Percentiles rank a stretch among this genome's conserved stretches.
phyloP scores from a whole-genome alignment of 176 grass and related monocot species.

The Oryza coarctata region DNA sequence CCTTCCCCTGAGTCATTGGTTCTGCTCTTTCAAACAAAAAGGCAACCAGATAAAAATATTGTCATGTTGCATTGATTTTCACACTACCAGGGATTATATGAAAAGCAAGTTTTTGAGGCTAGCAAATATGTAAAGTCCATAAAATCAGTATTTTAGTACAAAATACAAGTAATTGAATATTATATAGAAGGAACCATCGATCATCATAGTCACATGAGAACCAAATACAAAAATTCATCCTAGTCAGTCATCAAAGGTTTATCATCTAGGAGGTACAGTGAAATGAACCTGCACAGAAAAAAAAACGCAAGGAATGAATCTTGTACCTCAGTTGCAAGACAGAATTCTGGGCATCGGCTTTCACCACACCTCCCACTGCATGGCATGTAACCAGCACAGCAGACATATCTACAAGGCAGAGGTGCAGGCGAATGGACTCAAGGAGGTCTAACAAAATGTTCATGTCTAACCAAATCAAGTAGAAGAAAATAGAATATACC shows the following conservation, averaged over 20 bases:
- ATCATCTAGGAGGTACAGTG: background rate
- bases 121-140: background rate
- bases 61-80: background rate
- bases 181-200: background rate
- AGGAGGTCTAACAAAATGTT: background rate
- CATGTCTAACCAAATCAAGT: background rate
- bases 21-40: background rate
- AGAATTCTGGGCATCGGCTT: constrained; percentile 87
- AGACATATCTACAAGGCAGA: constrained; percentile 60
- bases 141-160: constrained; percentile 3
- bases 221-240: background rate
- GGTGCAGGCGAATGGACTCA: background rate
- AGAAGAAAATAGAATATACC: background rate
- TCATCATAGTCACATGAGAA: background rate
- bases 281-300: background rate
- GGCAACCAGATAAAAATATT: background rate
- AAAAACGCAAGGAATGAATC: background rate
- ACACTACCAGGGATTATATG: background rate
- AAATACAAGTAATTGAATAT: background rate
- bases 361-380: constrained; percentile 95
- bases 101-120: background rate
- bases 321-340: constrained; percentile 88
- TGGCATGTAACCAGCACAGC: constrained; percentile 93
- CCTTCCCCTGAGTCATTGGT: background rate
- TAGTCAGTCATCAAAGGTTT: background rate